Evolutionary conservation across 371 early-diverging fungal genomes (phyloP).

Genomic region (Mortierella sp.): DNA sequence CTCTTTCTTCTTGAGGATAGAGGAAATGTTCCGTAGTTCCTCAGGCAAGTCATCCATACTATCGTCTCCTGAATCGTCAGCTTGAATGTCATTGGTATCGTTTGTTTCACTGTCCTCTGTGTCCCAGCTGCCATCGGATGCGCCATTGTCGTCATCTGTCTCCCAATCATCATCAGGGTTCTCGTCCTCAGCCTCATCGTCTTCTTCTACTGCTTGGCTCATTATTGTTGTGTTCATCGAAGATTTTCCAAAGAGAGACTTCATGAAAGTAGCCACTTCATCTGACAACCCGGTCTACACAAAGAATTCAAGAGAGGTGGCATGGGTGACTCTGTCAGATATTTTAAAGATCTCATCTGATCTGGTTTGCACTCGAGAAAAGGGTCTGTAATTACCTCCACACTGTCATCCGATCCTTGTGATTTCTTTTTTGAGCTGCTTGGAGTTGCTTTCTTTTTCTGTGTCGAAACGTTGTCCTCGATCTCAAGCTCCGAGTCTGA

Average conservation of each 20-base stretch:
- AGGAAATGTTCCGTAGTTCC: constrained; percentile 36
- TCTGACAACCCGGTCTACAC: constrained; percentile 33
- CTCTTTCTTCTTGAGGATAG: constrained; percentile 25
- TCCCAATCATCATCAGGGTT: constrained; percentile 1
- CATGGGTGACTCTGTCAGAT: background rate
- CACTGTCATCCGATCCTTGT: background rate
- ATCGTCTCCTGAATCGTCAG: constrained; percentile 37
- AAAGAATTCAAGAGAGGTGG: background rate
- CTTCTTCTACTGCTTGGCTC: constrained; percentile 22
- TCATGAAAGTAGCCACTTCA: constrained; percentile 42
- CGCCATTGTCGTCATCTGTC: constrained; percentile 9
- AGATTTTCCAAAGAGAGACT: constrained; percentile 35
- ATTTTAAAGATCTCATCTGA: background rate
- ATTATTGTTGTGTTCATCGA: constrained; percentile 21
- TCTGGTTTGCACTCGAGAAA: background rate
- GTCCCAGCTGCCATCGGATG: constrained; percentile 28
- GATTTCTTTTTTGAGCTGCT: constrained; percentile 2
- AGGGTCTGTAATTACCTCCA: background rate
- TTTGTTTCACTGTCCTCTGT: constrained; percentile 19
- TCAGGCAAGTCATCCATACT: constrained; percentile 52
- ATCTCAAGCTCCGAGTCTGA: constrained; percentile 18
- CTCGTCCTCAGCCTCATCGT: constrained; percentile 18
- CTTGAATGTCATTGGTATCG: background rate
- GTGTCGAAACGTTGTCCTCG: background rate
- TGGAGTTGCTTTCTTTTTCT: background rate